Conservation (phyloP, 371 early-diverging fungal genomes). For the Dichotomocladium elegans region DNA sequence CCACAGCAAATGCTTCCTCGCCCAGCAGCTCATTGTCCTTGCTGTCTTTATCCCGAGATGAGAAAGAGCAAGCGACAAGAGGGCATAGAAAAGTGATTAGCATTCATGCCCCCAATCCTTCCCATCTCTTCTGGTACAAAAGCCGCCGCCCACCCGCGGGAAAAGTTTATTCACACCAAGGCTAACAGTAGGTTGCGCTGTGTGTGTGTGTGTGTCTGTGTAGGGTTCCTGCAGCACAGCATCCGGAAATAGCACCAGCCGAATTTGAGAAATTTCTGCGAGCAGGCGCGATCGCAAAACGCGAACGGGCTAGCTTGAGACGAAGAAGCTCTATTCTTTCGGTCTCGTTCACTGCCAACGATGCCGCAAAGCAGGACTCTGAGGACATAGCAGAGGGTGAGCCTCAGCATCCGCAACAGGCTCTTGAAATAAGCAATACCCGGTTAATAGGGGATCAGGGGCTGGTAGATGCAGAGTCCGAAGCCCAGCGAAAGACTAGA, state of each 20-base stretch:
- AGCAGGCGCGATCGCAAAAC: constrained; percentile 31
- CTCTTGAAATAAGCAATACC: not conserved
- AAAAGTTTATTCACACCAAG: too few relatives aligned
- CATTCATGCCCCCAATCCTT: constrained; percentile 40
- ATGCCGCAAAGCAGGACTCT: constrained; percentile 30
- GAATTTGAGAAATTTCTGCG: constrained; percentile 53
- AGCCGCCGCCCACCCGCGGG: not conserved
- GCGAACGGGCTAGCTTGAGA: constrained; percentile 20
- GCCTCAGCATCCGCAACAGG: not conserved
- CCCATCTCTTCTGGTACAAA: constrained; percentile 48
- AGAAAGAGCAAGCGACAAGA: too few relatives aligned
- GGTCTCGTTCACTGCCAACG: constrained; percentile 40
- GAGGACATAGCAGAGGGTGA: constrained; percentile 10
- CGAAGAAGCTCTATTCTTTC: constrained; percentile 51
- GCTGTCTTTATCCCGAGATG: too few relatives aligned
- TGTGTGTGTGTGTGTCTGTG: not conserved
- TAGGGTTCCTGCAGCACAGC: constrained; percentile 62
- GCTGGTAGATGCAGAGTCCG: not conserved
- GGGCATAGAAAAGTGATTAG: constrained; percentile 19
- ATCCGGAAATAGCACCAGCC: constrained; percentile 58
- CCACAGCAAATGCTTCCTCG: too few relatives aligned
- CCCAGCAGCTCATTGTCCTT: too few relatives aligned
- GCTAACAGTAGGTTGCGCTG: not conserved
- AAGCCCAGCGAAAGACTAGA: constrained; percentile 15
- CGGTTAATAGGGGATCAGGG: constrained; percentile 2